These are phyloP conservation scores for Carex littledalei DNA, from an alignment of 176 grass and related monocot genomes.

Conservation along the genomic window DNA sequence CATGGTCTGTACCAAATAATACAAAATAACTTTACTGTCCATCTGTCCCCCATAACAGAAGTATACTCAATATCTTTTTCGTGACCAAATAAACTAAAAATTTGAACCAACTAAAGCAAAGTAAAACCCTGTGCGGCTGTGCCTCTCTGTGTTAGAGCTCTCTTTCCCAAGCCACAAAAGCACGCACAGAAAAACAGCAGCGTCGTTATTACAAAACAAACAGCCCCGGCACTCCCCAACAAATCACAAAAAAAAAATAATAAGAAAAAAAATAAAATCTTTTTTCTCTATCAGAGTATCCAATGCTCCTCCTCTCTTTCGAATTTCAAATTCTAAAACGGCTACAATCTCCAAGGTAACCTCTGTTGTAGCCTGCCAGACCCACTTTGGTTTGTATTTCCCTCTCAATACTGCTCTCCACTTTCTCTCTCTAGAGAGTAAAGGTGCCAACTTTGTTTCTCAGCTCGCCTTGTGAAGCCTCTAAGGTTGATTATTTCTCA, in stretches of 20 bases:
- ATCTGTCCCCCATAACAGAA: background rate
- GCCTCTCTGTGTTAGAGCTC: background rate
- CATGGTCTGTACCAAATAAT: conserved; percentile 4
- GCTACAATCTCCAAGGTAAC: conserved; percentile 27
- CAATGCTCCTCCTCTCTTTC: conserved; percentile 41
- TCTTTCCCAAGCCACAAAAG: conserved; percentile 16
- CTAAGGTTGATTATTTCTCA: conserved; percentile 6
- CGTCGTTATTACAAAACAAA: conserved; percentile 26
- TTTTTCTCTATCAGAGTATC: conserved; percentile 21
- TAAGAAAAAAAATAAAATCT: conserved; percentile 7
- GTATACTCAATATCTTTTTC: background rate
- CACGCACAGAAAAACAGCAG: conserved; percentile 22
- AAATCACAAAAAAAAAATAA: conserved; percentile 17
- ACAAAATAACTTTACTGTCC: conserved; percentile 19
- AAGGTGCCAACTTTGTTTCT: conserved; percentile 9
- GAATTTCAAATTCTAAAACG: conserved; percentile 70
- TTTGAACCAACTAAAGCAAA: conserved; percentile 18
- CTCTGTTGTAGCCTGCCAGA: conserved; percentile 1
- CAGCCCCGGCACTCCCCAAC: conserved; percentile 22
- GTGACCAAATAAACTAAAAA: conserved; percentile 1
- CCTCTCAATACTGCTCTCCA: background rate
- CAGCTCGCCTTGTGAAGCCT: background rate
- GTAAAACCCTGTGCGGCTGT: background rate
- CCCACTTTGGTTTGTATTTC: conserved; percentile 3
- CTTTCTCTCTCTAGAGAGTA: background rate